These are phyloP conservation scores for Podospora comata DNA, from an alignment of 495 filamentous ascomycete genomes.

Conservation along the genomic window DNA sequence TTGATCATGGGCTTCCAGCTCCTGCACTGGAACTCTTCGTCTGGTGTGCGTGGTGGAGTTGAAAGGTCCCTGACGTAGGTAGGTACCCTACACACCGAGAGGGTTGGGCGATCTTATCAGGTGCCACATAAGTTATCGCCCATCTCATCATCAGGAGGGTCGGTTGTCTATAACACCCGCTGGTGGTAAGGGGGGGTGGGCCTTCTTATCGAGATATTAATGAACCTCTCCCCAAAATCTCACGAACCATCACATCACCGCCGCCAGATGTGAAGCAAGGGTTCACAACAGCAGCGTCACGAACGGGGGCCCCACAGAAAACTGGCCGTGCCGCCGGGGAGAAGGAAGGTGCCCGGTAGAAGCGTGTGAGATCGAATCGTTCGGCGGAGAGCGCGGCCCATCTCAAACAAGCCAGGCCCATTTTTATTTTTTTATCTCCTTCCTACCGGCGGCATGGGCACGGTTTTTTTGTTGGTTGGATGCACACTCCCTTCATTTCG, in stretches of 20 bases:
- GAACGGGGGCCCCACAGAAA: background rate
- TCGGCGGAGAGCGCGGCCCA: constrained; percentile 13
- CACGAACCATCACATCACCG: background rate
- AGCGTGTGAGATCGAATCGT: constrained; percentile 16
- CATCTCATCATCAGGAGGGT: background rate
- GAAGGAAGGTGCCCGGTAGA: background rate
- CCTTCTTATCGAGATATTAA: background rate
- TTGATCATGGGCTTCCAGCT: background rate
- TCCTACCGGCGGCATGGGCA: constrained; percentile 13
- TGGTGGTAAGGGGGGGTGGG: background rate
- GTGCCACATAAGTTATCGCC: background rate
- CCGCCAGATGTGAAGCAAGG: background rate
- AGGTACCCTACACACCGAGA: background rate
- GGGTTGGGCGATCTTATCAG: background rate
- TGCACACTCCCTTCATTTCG: constrained; percentile 2
- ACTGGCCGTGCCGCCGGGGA: background rate
- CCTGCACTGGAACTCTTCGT: background rate
- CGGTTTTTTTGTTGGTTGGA: constrained; percentile 2
- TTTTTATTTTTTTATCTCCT: background rate
- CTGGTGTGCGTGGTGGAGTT: background rate
- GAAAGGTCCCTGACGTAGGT: background rate
- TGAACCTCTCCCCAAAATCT: background rate
- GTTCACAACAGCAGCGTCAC: background rate
- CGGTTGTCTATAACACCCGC: background rate
- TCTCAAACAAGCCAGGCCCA: constrained; percentile 18